Evolutionary conservation across 2,329 filamentous ascomycete species (phyloP).

Genomic region (Periconia sp.): DNA sequence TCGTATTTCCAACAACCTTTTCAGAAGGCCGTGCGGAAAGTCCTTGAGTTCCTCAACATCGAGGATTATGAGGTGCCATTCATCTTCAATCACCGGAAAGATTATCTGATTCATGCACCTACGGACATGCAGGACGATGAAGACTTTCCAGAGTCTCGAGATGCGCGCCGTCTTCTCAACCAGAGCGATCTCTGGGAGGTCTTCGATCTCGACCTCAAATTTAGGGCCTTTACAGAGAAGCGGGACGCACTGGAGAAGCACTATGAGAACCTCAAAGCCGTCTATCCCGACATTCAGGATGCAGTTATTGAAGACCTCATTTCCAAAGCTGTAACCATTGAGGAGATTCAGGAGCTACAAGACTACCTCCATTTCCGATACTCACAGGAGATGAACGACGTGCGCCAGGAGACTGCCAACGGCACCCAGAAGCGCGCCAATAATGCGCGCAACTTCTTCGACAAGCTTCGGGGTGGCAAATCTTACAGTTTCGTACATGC

Average conservation of each 20-base stretch:
- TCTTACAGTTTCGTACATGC: conserved; percentile 84
- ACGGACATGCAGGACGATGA: conserved; percentile 66
- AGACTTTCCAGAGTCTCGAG: conserved; percentile 71
- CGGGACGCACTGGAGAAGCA: conserved; percentile 82
- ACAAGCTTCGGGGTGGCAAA: conserved; percentile 80
- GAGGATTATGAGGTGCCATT: conserved; percentile 96
- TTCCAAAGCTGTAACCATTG: conserved; percentile 80
- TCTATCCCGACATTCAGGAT: conserved; percentile 68
- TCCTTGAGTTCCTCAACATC: conserved; percentile 92
- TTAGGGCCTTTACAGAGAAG: conserved; percentile 90
- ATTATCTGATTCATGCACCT: conserved; percentile 92
- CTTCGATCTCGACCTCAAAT: conserved; percentile 93
- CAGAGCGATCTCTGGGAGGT: conserved; percentile 96
- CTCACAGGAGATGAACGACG: conserved; percentile 79
- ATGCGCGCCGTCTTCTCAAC: conserved; percentile 79
- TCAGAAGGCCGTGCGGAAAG: conserved; percentile 85
- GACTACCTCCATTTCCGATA: conserved; percentile 98
- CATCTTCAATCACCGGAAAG: conserved; percentile 97
- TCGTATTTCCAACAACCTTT: conserved; percentile 80
- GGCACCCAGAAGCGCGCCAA: conserved; percentile 79
- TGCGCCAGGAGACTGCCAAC: conserved; percentile 69
- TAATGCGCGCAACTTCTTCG: conserved; percentile 79
- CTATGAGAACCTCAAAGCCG: conserved; percentile 72
- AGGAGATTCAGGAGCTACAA: conserved; percentile 94
- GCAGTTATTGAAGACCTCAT: conserved; percentile 81